These are phyloP conservation scores for Akanthomyces lecanii DNA, from an alignment of 2,329 filamentous ascomycete genomes.

Conservation along the genomic window DNA sequence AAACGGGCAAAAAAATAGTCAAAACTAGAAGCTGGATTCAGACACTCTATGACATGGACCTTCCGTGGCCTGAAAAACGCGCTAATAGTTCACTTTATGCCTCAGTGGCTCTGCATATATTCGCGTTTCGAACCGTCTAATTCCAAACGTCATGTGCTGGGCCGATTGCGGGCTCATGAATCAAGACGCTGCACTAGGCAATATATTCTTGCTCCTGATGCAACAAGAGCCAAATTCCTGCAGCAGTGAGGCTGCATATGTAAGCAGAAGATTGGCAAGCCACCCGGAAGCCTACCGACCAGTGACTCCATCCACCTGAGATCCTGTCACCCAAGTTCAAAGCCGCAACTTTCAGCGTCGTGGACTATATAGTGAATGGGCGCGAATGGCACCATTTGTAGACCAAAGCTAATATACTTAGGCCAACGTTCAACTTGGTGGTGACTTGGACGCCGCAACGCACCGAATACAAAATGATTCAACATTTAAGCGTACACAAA, in stretches of 20 bases:
- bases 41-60: no score
- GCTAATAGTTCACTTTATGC: no score
- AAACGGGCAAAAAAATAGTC: no score
- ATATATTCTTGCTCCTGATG: no score
- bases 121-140: no score
- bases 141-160: no score
- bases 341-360: neutral
- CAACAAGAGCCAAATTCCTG: neutral
- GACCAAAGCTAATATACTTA: neutral
- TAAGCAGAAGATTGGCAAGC: neutral
- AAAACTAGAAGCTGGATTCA: no score
- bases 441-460: neutral
- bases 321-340: neutral
- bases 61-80: no score
- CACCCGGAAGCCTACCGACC: neutral
- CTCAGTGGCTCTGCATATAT: no score
- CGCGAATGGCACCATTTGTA: no score
- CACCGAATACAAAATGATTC: neutral
- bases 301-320: neutral
- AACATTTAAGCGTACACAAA: neutral
- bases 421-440: neutral
- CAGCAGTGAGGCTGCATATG: neutral
- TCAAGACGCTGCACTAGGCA: no score
- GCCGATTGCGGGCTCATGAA: no score
- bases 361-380: constrained; percentile 1